Evolutionary conservation across 2,329 filamentous ascomycete genomes (phyloP), one percentile per base, ranked within the genome.

Genomic region (Bipolaris zeicola): DNA sequence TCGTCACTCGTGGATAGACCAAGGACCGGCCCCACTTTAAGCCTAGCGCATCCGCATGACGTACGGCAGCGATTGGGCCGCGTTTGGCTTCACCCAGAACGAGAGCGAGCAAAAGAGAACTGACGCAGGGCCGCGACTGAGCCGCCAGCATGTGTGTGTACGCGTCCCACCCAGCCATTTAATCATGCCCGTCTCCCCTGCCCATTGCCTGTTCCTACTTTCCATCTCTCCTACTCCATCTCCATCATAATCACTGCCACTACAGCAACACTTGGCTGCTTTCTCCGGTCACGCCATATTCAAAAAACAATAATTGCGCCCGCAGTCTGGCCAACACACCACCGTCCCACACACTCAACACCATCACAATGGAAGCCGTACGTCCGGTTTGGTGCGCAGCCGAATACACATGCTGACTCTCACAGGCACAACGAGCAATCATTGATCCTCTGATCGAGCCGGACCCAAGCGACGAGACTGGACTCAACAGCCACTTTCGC

Each of bases 361-460:
- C 31, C 41, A 55, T 16, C 45, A 47, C 33, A 42, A 61, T 58
- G 63, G 50, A 63, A 44, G 54, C 50, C 31, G 56, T 57, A 58
- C 55, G 58, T 55, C 38, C 5, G 16, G 16, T 42, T 34, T 20
- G 13, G 28, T 28, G 18, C 22, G 26, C 43, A 10, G 34, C 10
- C 11, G 20, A 36, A 36, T 14, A 33, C 20, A 18, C 26, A 46
- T 39, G 41, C 58, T 65, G 31, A 67, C 54, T 39, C 37, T 57
- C 49, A 10, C 60, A 91, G 88, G 87, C 88, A 41, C 79, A 82
- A 50, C 83, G 85, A 67, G 87, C 89, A 69, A 79, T 92, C 42
- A 84, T 91, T 62, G 87, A 89, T 65, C 89, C 89, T 62, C 79
- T 92, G 60, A 86, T 81, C 65, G 87, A 82, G 20, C 87, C 87